Percentiles rank a stretch among this genome's conserved stretches.
phyloP scores from a whole-genome alignment of 306 rosid genomes.

The Spatholobus suberectus region DNA sequence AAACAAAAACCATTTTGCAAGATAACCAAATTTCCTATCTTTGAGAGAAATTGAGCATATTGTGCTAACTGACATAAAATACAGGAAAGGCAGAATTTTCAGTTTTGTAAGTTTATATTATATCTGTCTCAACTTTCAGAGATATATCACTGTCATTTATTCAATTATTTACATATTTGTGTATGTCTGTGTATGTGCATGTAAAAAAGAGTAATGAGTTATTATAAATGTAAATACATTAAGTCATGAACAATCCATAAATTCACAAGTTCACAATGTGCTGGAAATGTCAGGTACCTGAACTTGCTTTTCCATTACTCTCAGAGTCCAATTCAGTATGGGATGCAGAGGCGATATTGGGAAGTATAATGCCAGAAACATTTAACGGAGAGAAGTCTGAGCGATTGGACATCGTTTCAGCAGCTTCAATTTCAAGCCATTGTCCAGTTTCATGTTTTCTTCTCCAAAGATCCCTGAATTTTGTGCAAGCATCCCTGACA shows the following conservation, averaged over 20 bases:
- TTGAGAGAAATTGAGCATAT: background rate
- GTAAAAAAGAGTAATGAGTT: background rate
- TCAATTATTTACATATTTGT: conserved; percentile 31
- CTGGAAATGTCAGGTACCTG: conserved; percentile 56
- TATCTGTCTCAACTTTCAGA: conserved; percentile 5
- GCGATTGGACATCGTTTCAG: conserved; percentile 73
- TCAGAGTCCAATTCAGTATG: conserved; percentile 57
- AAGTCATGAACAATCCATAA: conserved; percentile 15
- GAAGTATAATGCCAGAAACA: conserved; percentile 71
- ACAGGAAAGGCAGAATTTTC: background rate
- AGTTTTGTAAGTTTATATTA: background rate
- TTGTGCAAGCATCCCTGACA: conserved; percentile 81
- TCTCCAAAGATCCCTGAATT: conserved; percentile 88
- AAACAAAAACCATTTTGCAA: background rate
- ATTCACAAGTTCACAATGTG: conserved; percentile 18
- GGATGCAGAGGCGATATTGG: conserved; percentile 58
- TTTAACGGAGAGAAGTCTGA: conserved; percentile 68
- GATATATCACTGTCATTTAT: background rate
- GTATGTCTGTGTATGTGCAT: background rate
- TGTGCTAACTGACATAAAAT: background rate
- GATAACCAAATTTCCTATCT: background rate
- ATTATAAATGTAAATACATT: background rate
- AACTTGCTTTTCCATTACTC: conserved; percentile 62
- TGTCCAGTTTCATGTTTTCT: conserved; percentile 97
- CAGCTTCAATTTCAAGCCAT: conserved; percentile 95